Conservation (phyloP, 2,329 filamentous ascomycete species). For the Cladosporium velox region DNA sequence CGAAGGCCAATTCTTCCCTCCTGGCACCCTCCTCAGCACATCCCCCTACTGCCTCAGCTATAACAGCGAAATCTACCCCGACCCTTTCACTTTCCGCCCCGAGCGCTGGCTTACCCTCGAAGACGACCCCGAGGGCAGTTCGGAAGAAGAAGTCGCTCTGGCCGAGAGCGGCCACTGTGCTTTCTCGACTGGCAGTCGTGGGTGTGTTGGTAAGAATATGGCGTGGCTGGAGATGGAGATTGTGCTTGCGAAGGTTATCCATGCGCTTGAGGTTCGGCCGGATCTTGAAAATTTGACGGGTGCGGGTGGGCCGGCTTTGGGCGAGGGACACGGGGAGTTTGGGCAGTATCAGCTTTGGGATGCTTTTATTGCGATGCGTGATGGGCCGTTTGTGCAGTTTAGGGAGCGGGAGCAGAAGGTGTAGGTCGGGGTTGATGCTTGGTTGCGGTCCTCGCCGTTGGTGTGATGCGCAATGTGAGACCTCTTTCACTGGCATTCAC, state of each 20-base stretch:
- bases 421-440: not conserved
- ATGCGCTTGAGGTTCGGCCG: constrained; percentile 23
- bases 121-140: constrained; percentile 14
- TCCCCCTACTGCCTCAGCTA: constrained; percentile 36
- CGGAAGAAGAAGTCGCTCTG: constrained; percentile 20
- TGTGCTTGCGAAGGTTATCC: constrained; percentile 25
- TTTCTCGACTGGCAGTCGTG: constrained; percentile 68
- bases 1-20: constrained; percentile 35
- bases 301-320: constrained; percentile 15
- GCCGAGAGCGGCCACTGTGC: constrained; percentile 73
- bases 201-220: constrained; percentile 66
- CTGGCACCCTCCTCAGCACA: constrained; percentile 33
- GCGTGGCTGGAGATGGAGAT: constrained; percentile 28
- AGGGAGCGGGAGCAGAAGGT: constrained; percentile 2
- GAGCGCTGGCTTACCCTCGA: constrained; percentile 35
- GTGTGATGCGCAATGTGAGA: not conserved
- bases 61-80: constrained; percentile 34
- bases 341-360: constrained; percentile 27
- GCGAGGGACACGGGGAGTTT: constrained; percentile 15
- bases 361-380: constrained; percentile 27
- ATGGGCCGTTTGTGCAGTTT: constrained; percentile 27
- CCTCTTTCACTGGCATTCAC: not conserved
- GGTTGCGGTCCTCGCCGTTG: not conserved
- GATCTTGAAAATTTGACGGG: constrained; percentile 20
- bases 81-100: constrained; percentile 35